Percentiles rank a stretch among this genome's conserved stretches.
phyloP scores from a whole-genome alignment of 768 basidiomycete species.

The Gelatoporia subvermispora region DNA sequence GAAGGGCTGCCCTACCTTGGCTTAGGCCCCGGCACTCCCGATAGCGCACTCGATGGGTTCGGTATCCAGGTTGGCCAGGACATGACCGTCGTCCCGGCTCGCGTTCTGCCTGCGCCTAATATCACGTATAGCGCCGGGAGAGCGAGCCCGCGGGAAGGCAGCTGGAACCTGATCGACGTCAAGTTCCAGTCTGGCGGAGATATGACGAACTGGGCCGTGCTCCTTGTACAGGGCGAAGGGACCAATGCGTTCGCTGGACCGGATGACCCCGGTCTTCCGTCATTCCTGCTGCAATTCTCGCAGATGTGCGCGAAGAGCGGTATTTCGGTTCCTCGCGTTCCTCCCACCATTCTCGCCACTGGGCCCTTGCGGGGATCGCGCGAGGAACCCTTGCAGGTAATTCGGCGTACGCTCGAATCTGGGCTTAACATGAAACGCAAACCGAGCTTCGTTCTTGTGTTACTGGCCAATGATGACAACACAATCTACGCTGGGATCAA shows the following conservation, averaged over 20 bases:
- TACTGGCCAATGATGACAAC: conserved; percentile 65
- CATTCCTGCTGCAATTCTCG: conserved; percentile 48
- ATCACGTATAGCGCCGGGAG: conserved; percentile 49
- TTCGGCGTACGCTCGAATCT: conserved; percentile 34
- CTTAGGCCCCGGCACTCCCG: conserved; percentile 32
- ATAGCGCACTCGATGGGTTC: conserved; percentile 46
- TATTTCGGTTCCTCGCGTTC: conserved; percentile 39
- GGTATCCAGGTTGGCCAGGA: conserved; percentile 47
- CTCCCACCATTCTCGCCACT: conserved; percentile 35
- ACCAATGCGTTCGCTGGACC: conserved; percentile 34
- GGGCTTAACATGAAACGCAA: conserved; percentile 20
- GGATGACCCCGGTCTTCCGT: conserved; percentile 34
- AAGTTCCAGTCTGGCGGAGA: conserved; percentile 56
- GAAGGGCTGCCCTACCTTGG: conserved; percentile 58
- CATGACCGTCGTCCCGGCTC: conserved; percentile 62
- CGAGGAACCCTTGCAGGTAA: conserved; percentile 36
- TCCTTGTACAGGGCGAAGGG: conserved; percentile 53
- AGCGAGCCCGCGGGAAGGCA: conserved; percentile 46
- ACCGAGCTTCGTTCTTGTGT: conserved; percentile 65
- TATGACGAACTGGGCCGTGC: conserved; percentile 59
- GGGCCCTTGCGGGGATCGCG: conserved; percentile 28
- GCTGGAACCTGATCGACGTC: conserved; percentile 75
- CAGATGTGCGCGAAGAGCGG: conserved; percentile 56
- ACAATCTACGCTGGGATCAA: conserved; percentile 81
- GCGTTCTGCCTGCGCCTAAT: conserved; percentile 56